A percentile compares a stretch with the other conserved stretches of the same genome.
phyloP scores from a whole-genome alignment of 768 basidiomycete genomes.

The Suillus cothurnatus region DNA sequence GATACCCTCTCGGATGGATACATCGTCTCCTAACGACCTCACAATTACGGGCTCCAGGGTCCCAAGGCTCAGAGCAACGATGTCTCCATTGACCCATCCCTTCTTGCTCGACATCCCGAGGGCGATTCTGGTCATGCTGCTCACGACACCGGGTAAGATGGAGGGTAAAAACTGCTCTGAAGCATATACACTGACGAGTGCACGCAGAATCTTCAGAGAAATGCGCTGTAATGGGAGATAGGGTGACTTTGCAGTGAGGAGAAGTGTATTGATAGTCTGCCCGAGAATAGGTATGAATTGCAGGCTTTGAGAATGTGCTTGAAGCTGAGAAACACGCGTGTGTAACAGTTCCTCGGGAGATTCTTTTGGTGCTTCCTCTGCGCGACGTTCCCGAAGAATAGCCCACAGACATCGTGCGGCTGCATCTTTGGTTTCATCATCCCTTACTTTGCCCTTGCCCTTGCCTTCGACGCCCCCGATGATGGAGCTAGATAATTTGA shows the following conservation, averaged over 20 bases:
- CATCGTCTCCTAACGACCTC: constrained; percentile 63
- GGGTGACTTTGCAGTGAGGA: constrained; percentile 57
- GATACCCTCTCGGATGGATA: constrained; percentile 64
- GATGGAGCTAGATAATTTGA: constrained; percentile 71
- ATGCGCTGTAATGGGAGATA: constrained; percentile 61
- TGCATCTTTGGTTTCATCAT: constrained; percentile 83
- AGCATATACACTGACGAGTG: constrained; percentile 52
- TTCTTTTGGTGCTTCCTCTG: constrained; percentile 42
- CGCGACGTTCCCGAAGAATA: constrained; percentile 56
- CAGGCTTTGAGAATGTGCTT: constrained; percentile 40
- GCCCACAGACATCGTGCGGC: constrained; percentile 67
- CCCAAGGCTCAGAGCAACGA: constrained; percentile 57
- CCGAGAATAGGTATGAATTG: constrained; percentile 79
- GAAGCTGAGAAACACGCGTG: constrained; percentile 42
- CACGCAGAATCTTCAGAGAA: constrained; percentile 59
- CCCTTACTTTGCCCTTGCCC: constrained; percentile 65
- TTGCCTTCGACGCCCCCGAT: constrained; percentile 67
- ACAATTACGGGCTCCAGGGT: constrained; percentile 59
- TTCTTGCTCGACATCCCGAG: constrained; percentile 54
- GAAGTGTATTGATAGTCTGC: constrained; percentile 77
- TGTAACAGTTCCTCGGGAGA: constrained; percentile 15
- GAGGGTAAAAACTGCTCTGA: constrained; percentile 59
- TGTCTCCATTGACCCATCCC: constrained; percentile 74
- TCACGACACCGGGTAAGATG: constrained; percentile 83
- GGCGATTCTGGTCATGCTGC: constrained; percentile 71